These are phyloP conservation scores for Phlebiopsis flavidoalba DNA, from an alignment of 768 basidiomycete genomes.

Conservation along the genomic window DNA sequence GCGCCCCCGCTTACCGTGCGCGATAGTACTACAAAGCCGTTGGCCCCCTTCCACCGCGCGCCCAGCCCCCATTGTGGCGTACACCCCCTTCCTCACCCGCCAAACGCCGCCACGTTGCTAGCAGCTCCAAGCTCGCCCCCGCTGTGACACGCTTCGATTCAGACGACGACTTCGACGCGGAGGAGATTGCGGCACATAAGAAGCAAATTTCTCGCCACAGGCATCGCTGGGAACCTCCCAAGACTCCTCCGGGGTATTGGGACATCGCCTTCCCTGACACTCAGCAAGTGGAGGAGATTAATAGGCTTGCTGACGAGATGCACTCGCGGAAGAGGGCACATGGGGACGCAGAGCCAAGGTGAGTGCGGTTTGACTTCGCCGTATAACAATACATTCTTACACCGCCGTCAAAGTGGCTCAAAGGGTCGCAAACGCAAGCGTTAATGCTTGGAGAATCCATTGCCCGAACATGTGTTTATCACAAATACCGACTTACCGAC, in stretches of 20 bases:
- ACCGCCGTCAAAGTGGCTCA: neutral
- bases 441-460: neutral
- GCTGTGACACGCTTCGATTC: neutral
- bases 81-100: conserved; percentile 34
- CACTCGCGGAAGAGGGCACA: conserved; percentile 54
- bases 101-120: conserved; percentile 3
- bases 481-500: neutral
- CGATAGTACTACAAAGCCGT: conserved; percentile 74
- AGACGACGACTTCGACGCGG: neutral
- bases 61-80: conserved; percentile 71
- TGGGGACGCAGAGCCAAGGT: conserved; percentile 57
- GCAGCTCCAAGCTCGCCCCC: neutral
- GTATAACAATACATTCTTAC: neutral
- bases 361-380: conserved; percentile 17
- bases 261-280: conserved; percentile 86
- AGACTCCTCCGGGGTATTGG: conserved; percentile 87
- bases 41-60: conserved; percentile 61
- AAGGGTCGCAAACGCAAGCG: neutral
- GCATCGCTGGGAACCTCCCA: conserved; percentile 61
- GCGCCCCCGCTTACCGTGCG: neutral
- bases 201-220: conserved; percentile 70
- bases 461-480: neutral
- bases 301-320: conserved; percentile 67
- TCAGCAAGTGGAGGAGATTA: conserved; percentile 75
- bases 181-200: conserved; percentile 45